Evolutionary conservation across 148 eudicot species (phyloP), one percentile per base, ranked within the genome.

Genomic region (Agrostemma githago): DNA sequence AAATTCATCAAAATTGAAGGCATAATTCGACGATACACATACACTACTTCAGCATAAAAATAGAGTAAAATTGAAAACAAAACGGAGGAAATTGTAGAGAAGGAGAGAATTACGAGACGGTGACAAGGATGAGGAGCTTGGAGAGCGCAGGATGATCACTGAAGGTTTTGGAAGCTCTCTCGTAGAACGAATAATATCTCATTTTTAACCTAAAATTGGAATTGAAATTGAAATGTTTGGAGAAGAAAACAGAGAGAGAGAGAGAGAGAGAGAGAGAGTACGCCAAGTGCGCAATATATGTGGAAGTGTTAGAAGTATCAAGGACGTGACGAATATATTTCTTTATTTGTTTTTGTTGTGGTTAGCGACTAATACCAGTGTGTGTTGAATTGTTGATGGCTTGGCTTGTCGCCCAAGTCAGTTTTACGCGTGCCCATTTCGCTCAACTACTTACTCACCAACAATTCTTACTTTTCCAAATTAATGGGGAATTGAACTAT

Each of bases 101-200:
- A 46, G 42, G 5, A 43, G 65, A 66, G 66, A 77, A 70, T 2
- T 71, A 86, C 89, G 87, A 79, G 80, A 85, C 80, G 76, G 86
- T 77, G 78, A 85, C 87, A 56, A 88, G 87, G 70, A 85, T 80
- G 42, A 88, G 83, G 74, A 86, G 60, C 76, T 84, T 86, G 60
- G 86, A 79, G 44, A 84, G 63, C 39, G 81, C 80, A 11, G 89
- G 84, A 83, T 86, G 62, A 38, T 83, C 84, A 59, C 77, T 76
- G 82, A 87, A 83, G 42, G 76, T 62, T 82, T 79, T 78, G 48
- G 78, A 85, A 82, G 73, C 84, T 59, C 71, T 73, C 62, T 84
- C 82, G 70, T 68, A 83, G 66, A 81, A 76, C 51, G 86, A 69
- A 64, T 62, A 78, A 68, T 37, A 59, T 17, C 79, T 74, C 86